These are phyloP conservation scores for Alternaria sp. DNA, from an alignment of 2,329 filamentous ascomycete species.

Conservation along the genomic window DNA sequence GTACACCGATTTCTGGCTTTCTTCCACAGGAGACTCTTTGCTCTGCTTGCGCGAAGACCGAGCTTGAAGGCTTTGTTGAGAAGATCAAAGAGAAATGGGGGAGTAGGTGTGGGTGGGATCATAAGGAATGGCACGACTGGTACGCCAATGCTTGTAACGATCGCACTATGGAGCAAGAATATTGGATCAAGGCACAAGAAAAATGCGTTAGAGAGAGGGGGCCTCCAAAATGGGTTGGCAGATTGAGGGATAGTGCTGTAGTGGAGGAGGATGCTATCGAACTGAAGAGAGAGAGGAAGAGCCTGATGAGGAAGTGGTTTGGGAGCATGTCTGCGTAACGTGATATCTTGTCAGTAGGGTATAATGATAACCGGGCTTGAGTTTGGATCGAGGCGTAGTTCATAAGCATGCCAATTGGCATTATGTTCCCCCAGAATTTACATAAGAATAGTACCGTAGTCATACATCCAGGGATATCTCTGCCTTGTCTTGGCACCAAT, in stretches of 20 bases:
- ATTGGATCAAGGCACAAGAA: constrained; percentile 44
- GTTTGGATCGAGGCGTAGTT: background rate
- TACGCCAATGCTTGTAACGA: constrained; percentile 27
- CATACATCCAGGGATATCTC: background rate
- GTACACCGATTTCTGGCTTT: constrained; percentile 21
- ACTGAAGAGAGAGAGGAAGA: constrained; percentile 17
- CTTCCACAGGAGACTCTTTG: constrained; percentile 36
- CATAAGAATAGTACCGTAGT: background rate
- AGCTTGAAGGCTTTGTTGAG: constrained; percentile 35
- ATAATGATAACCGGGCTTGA: background rate
- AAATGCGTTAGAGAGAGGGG: constrained; percentile 33
- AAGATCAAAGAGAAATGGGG: constrained; percentile 32
- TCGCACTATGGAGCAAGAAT: constrained; percentile 34
- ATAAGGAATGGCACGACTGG: constrained; percentile 40
- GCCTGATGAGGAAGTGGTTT: constrained; percentile 31
- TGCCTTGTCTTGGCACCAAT: background rate
- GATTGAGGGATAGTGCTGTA: constrained; percentile 5
- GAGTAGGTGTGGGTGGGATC: constrained; percentile 31
- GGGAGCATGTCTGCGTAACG: constrained; percentile 14
- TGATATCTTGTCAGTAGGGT: background rate
- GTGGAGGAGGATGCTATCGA: constrained; percentile 17
- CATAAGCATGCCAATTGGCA: background rate
- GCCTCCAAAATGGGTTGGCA: constrained; percentile 9
- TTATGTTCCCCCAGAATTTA: background rate
- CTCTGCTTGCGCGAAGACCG: constrained; percentile 34